phyloP scores from a whole-genome alignment of 192 early-diverging fungal species.

The Coemansia sp. region DNA sequence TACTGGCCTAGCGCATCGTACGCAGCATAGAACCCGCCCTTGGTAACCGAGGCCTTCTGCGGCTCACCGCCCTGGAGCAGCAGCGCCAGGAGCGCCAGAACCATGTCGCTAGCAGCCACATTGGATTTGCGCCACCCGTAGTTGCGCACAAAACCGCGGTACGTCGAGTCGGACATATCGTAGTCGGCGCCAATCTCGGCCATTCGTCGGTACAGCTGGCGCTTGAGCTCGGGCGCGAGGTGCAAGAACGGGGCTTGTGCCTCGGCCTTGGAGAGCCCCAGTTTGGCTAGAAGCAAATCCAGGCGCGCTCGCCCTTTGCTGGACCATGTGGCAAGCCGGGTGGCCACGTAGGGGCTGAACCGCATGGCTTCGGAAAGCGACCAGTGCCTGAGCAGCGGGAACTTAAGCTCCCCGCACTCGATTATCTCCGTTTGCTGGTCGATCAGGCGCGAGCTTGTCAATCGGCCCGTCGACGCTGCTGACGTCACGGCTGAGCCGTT shows the following conservation, averaged over 20 bases:
- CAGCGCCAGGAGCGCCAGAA: conserved; percentile 75
- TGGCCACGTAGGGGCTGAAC: conserved; percentile 83
- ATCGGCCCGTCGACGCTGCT: conserved; percentile 27
- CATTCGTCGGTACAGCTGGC: conserved; percentile 65
- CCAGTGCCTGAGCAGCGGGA: conserved; percentile 92
- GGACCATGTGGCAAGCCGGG: conserved; percentile 87
- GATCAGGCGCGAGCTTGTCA: conserved; percentile 28
- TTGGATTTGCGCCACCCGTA: conserved; percentile 68
- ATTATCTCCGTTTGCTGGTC: conserved; percentile 20
- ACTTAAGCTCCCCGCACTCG: conserved; percentile 73
- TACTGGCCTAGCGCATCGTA: conserved; percentile 74
- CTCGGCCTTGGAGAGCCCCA: conserved; percentile 87
- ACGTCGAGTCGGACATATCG: conserved; percentile 75
- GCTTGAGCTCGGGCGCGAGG: conserved; percentile 76
- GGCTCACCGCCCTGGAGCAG: conserved; percentile 34
- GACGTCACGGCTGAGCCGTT: conserved; percentile 11
- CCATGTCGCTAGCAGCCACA: conserved; percentile 78
- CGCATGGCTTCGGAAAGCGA: conserved; percentile 85
- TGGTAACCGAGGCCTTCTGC: not conserved
- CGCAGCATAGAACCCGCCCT: conserved; percentile 78
- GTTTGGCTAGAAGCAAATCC: conserved; percentile 82
- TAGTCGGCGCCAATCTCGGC: conserved; percentile 71
- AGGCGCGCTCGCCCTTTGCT: conserved; percentile 76
- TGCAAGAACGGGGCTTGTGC: conserved; percentile 72
- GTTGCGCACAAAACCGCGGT: conserved; percentile 73